phyloP scores from a whole-genome alignment of 192 early-diverging fungal species.

The Backusella macrospora region DNA sequence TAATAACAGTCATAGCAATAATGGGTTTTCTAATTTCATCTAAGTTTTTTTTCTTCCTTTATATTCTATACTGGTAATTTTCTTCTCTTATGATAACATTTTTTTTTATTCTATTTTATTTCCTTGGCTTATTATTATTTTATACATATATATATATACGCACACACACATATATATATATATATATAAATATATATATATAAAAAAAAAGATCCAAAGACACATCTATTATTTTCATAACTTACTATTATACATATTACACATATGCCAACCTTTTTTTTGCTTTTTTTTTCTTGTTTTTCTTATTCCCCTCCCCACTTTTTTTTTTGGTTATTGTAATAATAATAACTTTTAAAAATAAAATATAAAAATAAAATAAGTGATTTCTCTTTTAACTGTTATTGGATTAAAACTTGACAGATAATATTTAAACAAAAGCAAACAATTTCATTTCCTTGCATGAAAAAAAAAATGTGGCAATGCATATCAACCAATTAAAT shows the following conservation, averaged over 20 bases:
- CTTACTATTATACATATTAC: conserved; percentile 5
- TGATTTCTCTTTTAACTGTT: not conserved
- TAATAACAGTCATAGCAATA: conserved; percentile 12
- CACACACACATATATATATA: too few species aligned
- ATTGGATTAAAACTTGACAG: conserved; percentile 14
- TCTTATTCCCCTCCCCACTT: not conserved
- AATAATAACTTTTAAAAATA: conserved; percentile 7
- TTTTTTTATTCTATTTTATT: conserved; percentile 4
- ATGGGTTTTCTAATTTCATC: conserved; percentile 2
- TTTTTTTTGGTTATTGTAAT: conserved; percentile 3
- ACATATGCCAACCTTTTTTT: conserved; percentile 11
- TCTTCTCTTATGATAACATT: not conserved
- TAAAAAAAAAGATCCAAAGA: not conserved
- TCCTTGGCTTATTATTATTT: too few species aligned
- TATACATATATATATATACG: too few species aligned
- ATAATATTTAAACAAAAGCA: not conserved
- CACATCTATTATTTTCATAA: not conserved
- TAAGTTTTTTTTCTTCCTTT: not conserved
- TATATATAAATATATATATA: too few species aligned
- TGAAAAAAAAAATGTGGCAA: not conserved
- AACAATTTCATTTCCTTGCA: too few species aligned
- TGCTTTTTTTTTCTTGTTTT: not conserved
- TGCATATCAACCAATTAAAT: not conserved
- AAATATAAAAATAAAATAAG: not conserved
- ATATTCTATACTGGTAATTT: not conserved